Evolutionary conservation across 768 basidiomycete genomes (phyloP).

Genomic region (Serendipita sp.): DNA sequence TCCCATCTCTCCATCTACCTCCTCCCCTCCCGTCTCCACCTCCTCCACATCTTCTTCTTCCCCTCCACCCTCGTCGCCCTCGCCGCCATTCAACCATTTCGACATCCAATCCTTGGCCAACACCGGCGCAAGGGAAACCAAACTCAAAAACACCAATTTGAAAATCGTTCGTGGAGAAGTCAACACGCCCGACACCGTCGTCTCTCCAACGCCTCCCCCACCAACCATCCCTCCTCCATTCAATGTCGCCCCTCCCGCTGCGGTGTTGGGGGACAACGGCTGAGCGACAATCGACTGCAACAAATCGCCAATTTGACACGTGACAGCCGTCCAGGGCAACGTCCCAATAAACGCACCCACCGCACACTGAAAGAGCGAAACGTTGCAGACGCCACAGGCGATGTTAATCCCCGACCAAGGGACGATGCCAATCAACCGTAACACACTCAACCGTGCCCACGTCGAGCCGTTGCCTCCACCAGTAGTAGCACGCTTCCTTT

Average conservation of each 20-base stretch:
- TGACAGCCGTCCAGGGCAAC: slow-evolving; percentile 82
- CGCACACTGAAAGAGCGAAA: slow-evolving; percentile 56
- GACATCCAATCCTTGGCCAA: slow-evolving; percentile 54
- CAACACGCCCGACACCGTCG: slow-evolving; percentile 35
- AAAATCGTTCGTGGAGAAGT: slow-evolving; percentile 66
- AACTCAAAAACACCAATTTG: slow-evolving; percentile 70
- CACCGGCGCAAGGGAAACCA: slow-evolving; percentile 76
- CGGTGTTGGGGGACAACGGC: no score
- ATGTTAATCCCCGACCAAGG: slow-evolving; percentile 98
- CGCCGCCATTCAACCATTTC: slow-evolving; percentile 30
- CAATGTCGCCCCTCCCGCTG: no score
- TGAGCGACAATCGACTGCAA: slow-evolving; percentile 64
- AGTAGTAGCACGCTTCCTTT: no score
- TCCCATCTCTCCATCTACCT: slow-evolving; percentile 13
- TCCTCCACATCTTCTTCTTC: slow-evolving; percentile 16
- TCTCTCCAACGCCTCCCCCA: no score
- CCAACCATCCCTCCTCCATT: no score
- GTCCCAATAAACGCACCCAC: slow-evolving; percentile 72
- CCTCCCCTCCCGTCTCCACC: no score
- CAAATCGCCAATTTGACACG: slow-evolving; percentile 83
- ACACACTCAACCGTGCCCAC: slow-evolving; percentile 77
- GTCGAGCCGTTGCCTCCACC: slow-evolving; percentile 19
- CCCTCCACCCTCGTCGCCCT: slow-evolving; percentile 12
- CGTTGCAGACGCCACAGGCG: slow-evolving; percentile 83
- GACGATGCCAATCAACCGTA: slow-evolving; percentile 82